phyloP scores from a whole-genome alignment of 306 rosid species.

The Senna tora region DNA sequence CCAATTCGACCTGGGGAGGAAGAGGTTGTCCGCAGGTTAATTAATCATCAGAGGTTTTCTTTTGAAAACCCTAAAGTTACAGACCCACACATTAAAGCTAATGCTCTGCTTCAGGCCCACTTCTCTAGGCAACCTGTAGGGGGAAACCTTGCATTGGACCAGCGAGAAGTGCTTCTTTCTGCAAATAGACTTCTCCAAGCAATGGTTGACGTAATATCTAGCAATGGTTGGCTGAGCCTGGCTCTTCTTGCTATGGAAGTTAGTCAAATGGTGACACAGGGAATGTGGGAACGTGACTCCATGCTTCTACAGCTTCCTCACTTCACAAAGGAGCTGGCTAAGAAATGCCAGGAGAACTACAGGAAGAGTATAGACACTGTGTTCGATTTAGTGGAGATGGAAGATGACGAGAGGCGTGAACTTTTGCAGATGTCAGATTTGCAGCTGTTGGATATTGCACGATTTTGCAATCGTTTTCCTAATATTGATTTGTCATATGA shows the following conservation, averaged over 20 bases:
- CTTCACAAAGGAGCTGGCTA: conserved; percentile 88
- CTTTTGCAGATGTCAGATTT: conserved; percentile 78
- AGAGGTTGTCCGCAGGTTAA: conserved; percentile 74
- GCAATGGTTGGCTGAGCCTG: conserved; percentile 88
- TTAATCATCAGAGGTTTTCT: conserved; percentile 91
- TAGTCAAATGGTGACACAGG: conserved; percentile 96
- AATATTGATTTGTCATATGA: conserved; percentile 77
- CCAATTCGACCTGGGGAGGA: conserved; percentile 96
- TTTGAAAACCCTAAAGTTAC: conserved; percentile 77
- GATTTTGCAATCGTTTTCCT: conserved; percentile 83
- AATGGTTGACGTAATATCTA: conserved; percentile 90
- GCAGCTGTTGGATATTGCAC: conserved; percentile 76
- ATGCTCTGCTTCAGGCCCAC: conserved; percentile 92
- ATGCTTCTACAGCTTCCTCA: conserved; percentile 92
- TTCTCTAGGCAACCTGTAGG: conserved; percentile 81
- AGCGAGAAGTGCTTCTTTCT: conserved; percentile 83
- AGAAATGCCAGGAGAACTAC: conserved; percentile 71
- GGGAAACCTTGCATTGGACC: conserved; percentile 87
- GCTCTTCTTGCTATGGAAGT: conserved; percentile 94
- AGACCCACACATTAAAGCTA: conserved; percentile 86
- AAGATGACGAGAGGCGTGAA: conserved; percentile 76
- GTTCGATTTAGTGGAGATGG: conserved; percentile 92
- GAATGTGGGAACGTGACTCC: conserved; percentile 93
- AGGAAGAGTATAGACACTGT: conserved; percentile 76
- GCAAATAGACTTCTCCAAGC: conserved; percentile 88